Evolutionary conservation across 345 rosid genomes (phyloP), one percentile per base, ranked within the genome.

Genomic region (Populus davidiana): DNA sequence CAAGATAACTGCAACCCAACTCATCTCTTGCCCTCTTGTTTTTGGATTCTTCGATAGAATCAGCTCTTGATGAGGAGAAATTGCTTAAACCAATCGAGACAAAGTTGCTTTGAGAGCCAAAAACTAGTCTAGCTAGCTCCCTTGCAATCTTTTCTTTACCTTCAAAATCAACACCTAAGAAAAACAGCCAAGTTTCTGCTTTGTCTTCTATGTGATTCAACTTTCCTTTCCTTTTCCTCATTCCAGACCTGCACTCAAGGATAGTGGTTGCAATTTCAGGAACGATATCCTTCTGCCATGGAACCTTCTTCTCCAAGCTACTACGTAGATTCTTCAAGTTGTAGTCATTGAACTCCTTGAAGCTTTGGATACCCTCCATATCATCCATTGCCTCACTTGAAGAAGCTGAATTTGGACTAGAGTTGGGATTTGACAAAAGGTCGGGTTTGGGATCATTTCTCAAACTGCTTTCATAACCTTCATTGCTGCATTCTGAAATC

Each of bases 131-230:
- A 3, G 95, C 91, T 59, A 94, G 79, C 76, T 91, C 98, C 81
- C 86, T 88, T 12, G 93, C 91, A 21, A 88, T 83, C 82, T 86
- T 93, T 74, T 90, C 94, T 77, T 94, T 93, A 5, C 90, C 92
- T 67, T 86, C 86, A 62, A 71, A 76, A 78, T 93, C 98, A 23
- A 75, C 83, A 43, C 98, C 98, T 78, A 83, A 88, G 67, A 94
- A 94, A 77, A 91, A 81, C 75, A 94, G 70, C 98, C 98, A 94
- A 29, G 97, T 88, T 35, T 94, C 98, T 76, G 88, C 90, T 81
- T 86, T 91, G 61, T 81, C 69, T 54, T 69, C 64, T 83, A 77
- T 76, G 31, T 69, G 25, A 65, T 75, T 23, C 73, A 70, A 67
- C 78, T 75, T 76, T 54, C 44, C 70, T 72, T 84, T 91, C 77